A percentile compares a stretch with the other conserved stretches of the same genome.
phyloP scores from a whole-genome alignment of 371 early-diverging fungal species.

The Apophysomyces sp. region DNA sequence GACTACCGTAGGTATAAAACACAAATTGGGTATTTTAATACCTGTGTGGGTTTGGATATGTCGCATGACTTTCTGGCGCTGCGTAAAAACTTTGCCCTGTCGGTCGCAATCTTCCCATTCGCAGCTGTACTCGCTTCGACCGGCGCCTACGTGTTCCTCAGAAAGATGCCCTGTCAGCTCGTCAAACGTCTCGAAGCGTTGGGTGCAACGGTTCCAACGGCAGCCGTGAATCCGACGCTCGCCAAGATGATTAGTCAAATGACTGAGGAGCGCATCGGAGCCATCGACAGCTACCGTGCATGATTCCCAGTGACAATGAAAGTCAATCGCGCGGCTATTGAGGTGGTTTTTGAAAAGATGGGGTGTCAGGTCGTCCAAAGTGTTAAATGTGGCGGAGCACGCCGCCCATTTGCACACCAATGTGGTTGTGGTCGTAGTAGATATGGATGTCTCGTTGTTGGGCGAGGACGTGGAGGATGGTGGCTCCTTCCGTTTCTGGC shows the following conservation, averaged over 20 bases:
- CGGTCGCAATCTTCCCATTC: constrained; percentile 76
- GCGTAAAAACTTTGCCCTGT: constrained; percentile 65
- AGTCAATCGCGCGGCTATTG: constrained; percentile 50
- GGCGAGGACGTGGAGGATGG: background rate
- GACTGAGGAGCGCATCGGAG: constrained; percentile 63
- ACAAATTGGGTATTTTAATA: constrained; percentile 4
- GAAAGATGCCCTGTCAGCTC: constrained; percentile 74
- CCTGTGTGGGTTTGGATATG: constrained; percentile 84
- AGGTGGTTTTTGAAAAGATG: constrained; percentile 80
- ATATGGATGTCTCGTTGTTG: background rate
- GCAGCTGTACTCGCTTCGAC: constrained; percentile 76
- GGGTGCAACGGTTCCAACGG: constrained; percentile 58
- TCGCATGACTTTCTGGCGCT: constrained; percentile 82
- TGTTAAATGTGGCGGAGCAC: constrained; percentile 73
- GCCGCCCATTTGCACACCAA: constrained; percentile 76
- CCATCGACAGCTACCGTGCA: constrained; percentile 60
- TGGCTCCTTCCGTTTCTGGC: background rate
- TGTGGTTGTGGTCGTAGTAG: background rate
- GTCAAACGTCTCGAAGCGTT: constrained; percentile 60
- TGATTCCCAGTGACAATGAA: constrained; percentile 76
- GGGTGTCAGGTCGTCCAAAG: constrained; percentile 75
- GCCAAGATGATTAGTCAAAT: constrained; percentile 64
- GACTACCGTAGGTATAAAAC: constrained; percentile 12
- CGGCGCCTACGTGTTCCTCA: constrained; percentile 72
- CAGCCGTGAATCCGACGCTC: constrained; percentile 49